A percentile compares a stretch with the other conserved stretches of the same genome.
Conservation (phyloP, 176 grass and related monocot species). For the Carex pumila region DNA sequence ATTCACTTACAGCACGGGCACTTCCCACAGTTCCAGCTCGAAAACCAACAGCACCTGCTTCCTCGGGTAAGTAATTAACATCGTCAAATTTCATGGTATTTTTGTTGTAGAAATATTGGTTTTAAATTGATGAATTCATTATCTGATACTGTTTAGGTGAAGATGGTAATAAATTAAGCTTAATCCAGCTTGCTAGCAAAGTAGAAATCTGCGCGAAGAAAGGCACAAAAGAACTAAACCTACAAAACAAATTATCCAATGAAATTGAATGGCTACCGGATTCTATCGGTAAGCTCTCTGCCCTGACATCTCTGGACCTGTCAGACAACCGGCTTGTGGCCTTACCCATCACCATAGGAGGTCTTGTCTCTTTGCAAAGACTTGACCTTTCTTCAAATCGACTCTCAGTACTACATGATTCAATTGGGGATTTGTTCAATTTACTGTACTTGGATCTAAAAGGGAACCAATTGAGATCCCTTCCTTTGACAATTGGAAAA, state of each 20-base stretch:
- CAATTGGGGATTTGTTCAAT: constrained; percentile 57
- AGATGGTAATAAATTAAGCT: constrained; percentile 46
- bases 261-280: constrained; percentile 98
- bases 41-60: not conserved
- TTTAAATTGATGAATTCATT: constrained; percentile 11
- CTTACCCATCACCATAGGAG: constrained; percentile 65
- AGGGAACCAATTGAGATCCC: constrained; percentile 66
- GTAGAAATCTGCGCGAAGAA: constrained; percentile 87
- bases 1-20: constrained; percentile 23
- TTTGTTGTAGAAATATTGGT: not conserved
- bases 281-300: constrained; percentile 85
- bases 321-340: constrained; percentile 62
- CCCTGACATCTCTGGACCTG: constrained; percentile 69
- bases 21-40: not conserved
- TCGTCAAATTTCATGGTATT: not conserved
- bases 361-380: constrained; percentile 73
- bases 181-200: constrained; percentile 86
- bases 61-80: constrained; percentile 16
- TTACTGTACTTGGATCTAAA: constrained; percentile 64
- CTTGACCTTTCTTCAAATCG: constrained; percentile 80
- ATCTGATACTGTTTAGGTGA: constrained; percentile 50
- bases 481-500: constrained; percentile 59
- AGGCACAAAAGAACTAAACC: constrained; percentile 43
- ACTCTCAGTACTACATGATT: constrained; percentile 59
- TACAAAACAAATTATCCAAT: constrained; percentile 61